Conservation (phyloP, 2,329 filamentous ascomycete genomes). For the Apiospora pterosperma region DNA sequence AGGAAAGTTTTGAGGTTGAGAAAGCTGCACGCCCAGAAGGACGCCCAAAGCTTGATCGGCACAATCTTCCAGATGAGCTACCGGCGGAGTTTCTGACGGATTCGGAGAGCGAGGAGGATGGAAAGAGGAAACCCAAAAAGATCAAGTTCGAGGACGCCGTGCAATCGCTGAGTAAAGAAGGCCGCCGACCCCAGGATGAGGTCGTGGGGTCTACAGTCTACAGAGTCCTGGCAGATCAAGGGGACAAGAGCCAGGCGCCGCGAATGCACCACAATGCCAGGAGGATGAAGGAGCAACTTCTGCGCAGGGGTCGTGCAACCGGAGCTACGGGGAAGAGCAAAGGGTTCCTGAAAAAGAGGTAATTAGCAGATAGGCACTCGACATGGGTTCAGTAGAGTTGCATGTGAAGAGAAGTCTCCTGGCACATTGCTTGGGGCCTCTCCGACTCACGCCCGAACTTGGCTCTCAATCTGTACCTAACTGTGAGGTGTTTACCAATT, state of each 20-base stretch:
- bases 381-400: background rate
- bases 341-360: conserved; percentile 42
- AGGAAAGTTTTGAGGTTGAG: conserved; percentile 11
- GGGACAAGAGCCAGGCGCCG: conserved; percentile 47
- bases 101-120: conserved; percentile 31
- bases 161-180: conserved; percentile 32
- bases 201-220: conserved; percentile 52
- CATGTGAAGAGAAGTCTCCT: background rate
- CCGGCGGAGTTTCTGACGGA: conserved; percentile 52
- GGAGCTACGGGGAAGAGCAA: conserved; percentile 28
- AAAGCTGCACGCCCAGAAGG: conserved; percentile 7
- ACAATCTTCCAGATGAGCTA: conserved; percentile 41
- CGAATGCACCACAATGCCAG: conserved; percentile 40
- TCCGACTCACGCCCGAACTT: background rate
- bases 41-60: conserved; percentile 28
- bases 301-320: conserved; percentile 40
- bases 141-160: conserved; percentile 41
- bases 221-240: conserved; percentile 41
- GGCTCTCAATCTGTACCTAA: background rate
- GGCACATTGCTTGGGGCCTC: background rate
- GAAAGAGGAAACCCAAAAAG: conserved; percentile 33
- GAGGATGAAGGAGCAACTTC: conserved; percentile 39
- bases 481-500: background rate
- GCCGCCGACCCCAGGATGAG: conserved; percentile 41
- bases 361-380: background rate